Percentiles rank a stretch among this genome's conserved stretches.
Conservation (phyloP, 2,329 filamentous ascomycete genomes). For the Juglanconis sp. region DNA sequence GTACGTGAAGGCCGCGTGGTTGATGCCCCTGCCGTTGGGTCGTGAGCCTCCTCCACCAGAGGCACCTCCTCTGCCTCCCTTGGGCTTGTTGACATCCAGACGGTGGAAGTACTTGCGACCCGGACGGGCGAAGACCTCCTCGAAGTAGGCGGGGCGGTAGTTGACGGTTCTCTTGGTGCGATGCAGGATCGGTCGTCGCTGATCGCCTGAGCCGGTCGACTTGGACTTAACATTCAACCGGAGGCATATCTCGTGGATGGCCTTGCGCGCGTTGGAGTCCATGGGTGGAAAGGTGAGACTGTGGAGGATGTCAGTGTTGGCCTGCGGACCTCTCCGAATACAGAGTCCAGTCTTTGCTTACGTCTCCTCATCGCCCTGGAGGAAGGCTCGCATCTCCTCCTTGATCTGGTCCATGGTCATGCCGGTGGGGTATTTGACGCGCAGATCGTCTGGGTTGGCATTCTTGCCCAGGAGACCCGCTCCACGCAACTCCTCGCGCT, state of each 20-base stretch:
- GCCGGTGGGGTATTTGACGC: constrained; percentile 68
- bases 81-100: constrained; percentile 36
- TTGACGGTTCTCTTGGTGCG: constrained; percentile 66
- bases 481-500: constrained; percentile 65
- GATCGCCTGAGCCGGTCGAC: constrained; percentile 70
- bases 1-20: constrained; percentile 53
- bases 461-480: constrained; percentile 64
- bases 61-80: constrained; percentile 17
- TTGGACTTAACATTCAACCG: constrained; percentile 78
- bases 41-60: constrained; percentile 22
- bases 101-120: constrained; percentile 55
- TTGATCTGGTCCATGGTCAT: constrained; percentile 70
- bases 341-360: constrained; percentile 38
- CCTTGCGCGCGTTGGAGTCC: constrained; percentile 71
- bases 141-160: constrained; percentile 57
- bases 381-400: constrained; percentile 68
- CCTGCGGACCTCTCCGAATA: neutral
- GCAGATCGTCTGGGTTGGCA: constrained; percentile 55
- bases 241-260: constrained; percentile 75
- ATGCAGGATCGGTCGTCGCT: constrained; percentile 73
- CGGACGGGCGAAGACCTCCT: constrained; percentile 43
- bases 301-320: constrained; percentile 16
- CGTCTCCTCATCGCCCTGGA: constrained; percentile 61
- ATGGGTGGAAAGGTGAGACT: constrained; percentile 80
- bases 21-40: constrained; percentile 25